Conservation (phyloP, 176 grass and related monocot species). For the Dendrocalamus sinicus region DNA sequence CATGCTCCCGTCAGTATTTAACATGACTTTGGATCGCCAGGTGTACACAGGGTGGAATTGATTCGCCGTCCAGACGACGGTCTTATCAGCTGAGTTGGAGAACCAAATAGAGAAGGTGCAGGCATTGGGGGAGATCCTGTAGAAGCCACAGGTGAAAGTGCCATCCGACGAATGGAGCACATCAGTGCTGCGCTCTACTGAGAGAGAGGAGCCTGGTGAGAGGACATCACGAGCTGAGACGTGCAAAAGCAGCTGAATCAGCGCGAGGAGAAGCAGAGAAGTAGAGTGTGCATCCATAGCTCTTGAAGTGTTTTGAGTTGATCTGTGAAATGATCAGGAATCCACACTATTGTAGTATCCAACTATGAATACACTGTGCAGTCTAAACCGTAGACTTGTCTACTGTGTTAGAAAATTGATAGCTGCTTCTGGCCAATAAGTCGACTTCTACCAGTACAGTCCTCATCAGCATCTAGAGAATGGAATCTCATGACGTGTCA, state of each 20-base stretch:
- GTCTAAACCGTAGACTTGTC: too few species aligned
- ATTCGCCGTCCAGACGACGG: conserved; percentile 37
- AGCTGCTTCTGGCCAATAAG: too few species aligned
- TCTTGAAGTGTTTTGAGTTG: too few species aligned
- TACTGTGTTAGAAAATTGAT: too few species aligned
- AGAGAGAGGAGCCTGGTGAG: conserved; percentile 25
- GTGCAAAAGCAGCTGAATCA: neutral
- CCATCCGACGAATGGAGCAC: conserved; percentile 35
- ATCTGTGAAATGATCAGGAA: too few species aligned
- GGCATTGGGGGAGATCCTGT: conserved; percentile 33
- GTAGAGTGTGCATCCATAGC: conserved; percentile 14
- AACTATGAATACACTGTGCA: too few species aligned
- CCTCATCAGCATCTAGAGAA: too few species aligned
- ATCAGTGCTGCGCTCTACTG: conserved; percentile 15
- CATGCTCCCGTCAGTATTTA: conserved; percentile 38
- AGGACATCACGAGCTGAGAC: conserved; percentile 35
- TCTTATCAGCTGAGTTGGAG: conserved; percentile 12
- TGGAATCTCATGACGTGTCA: too few species aligned
- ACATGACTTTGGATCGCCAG: conserved; percentile 39
- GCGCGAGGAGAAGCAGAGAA: conserved; percentile 3
- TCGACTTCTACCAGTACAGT: too few species aligned
- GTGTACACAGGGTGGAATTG: conserved; percentile 40
- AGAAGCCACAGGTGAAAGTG: conserved; percentile 51
- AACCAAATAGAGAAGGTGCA: conserved; percentile 52
- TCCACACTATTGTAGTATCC: too few species aligned